These are phyloP conservation scores for Penicillium pulvis DNA, from an alignment of 495 filamentous ascomycete species.

Conservation along the genomic window DNA sequence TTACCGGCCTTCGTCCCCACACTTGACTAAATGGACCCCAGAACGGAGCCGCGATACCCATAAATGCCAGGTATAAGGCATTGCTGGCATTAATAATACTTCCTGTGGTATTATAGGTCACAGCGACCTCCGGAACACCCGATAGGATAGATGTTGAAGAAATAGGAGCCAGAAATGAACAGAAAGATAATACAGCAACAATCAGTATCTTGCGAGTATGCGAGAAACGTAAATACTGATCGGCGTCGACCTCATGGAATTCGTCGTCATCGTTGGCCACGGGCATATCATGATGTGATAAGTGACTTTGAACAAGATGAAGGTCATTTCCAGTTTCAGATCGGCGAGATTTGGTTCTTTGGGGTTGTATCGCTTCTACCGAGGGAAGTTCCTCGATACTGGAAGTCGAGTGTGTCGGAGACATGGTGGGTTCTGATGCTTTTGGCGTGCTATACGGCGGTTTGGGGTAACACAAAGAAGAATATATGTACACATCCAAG, in stretches of 20 bases:
- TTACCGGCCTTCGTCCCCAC: slow-evolving; percentile 62
- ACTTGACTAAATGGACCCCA: slow-evolving; percentile 72
- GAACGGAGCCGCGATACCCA: slow-evolving; percentile 67
- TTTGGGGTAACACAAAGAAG: too few relatives aligned
- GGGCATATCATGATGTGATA: slow-evolving; percentile 41
- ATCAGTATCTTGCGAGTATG: slow-evolving; percentile 59
- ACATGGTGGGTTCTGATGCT: slow-evolving; percentile 12
- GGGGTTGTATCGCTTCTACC: slow-evolving; percentile 14
- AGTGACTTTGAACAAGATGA: slow-evolving; percentile 28
- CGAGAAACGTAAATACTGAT: slow-evolving; percentile 56
- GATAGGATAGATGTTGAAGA: slow-evolving; percentile 70
- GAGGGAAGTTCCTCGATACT: slow-evolving; percentile 21
- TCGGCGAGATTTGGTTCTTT: slow-evolving; percentile 20
- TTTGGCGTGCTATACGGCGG: too few relatives aligned
- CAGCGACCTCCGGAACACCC: slow-evolving; percentile 67
- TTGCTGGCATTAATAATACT: slow-evolving; percentile 70
- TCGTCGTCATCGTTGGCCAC: slow-evolving; percentile 23
- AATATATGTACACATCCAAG: not conserved
- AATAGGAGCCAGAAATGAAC: slow-evolving; percentile 68
- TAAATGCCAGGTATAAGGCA: slow-evolving; percentile 68
- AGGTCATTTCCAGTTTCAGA: slow-evolving; percentile 16
- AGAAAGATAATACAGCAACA: slow-evolving; percentile 64
- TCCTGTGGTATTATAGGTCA: slow-evolving; percentile 60
- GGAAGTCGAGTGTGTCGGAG: slow-evolving; percentile 17
- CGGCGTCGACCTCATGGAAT: slow-evolving; percentile 41